Percentiles rank a stretch among this genome's conserved stretches.
Evolutionary conservation across 2,329 filamentous ascomycete genomes (phyloP).

Genomic region (Raffaelea albimanens): DNA sequence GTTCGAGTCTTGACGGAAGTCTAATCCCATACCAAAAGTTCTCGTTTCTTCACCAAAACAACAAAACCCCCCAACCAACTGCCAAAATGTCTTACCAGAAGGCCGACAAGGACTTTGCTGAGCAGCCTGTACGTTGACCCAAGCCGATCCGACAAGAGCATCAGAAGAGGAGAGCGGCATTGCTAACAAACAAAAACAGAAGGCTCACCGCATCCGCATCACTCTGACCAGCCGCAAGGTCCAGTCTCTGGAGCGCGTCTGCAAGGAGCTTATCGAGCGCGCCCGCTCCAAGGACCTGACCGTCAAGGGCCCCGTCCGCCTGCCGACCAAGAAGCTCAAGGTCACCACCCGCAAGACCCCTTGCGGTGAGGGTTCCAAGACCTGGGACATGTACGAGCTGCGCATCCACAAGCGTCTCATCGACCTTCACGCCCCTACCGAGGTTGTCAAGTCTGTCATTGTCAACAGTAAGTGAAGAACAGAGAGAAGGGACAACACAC

Average conservation of each 20-base stretch:
- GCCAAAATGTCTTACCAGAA: conserved; percentile 87
- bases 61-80: conserved; percentile 1
- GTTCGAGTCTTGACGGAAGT: conserved; percentile 15
- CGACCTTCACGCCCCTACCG: conserved; percentile 93
- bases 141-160: neutral
- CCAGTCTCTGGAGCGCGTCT: conserved; percentile 93
- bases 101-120: conserved; percentile 86
- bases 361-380: conserved; percentile 99
- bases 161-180: too few species aligned
- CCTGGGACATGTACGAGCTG: conserved; percentile 90
- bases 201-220: conserved; percentile 52
- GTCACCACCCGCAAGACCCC: conserved; percentile 98
- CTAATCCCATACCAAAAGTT: neutral
- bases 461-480: conserved; percentile 56
- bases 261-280: conserved; percentile 95
- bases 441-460: conserved; percentile 95
- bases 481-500: too few species aligned
- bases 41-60: conserved; percentile 3
- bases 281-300: conserved; percentile 97
- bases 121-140: conserved; percentile 62
- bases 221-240: conserved; percentile 95
- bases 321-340: conserved; percentile 94
- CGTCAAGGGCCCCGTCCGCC: conserved; percentile 95
- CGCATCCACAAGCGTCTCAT: conserved; percentile 98
- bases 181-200: conserved; percentile 8